Base-by-base conservation (phyloP, 495 filamentous ascomycete species). In the Pyrenopolyporus hunteri region DNA sequence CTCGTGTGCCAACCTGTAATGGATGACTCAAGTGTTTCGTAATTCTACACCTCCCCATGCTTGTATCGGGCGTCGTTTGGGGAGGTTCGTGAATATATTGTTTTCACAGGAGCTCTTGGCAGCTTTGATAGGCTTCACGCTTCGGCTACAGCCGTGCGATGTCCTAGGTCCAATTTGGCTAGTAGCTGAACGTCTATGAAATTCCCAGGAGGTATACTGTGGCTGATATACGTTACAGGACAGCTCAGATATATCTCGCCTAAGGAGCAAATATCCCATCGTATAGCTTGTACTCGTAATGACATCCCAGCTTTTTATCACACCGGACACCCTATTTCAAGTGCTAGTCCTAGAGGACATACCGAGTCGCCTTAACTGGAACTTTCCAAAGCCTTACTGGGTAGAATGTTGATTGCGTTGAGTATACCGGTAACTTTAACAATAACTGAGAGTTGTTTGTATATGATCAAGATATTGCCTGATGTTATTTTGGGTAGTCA, bases 181-280 rank as follows among this genome's bases (percentile, higher is more conserved):
- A 32, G 23, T 35, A 54, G 39, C 43, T 51, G 10, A 35, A 31
- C 22, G 28, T 9, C 8, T n/a, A 49, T 33, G 17, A n/a, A 19
- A 11, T 48, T 36, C 43, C 26, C 26, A 6, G 19, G n/a, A 32
- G 49, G 45, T 55, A 66, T 61, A 66, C 20, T 28, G 51, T 56
- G 51, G 47, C 57, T 57, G 35, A 44, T 66, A 66, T 66, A 66
- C 32, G 50, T 37, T 49, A n/a, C 40, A 39, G 47, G 16, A 48
- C 52, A 16, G 56, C 44, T 42, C 23, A 31, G 7, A 45, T 42
- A 31, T 16, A 48, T 59, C 17, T 63, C 51, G 45, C 26, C 37
- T 59, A 35, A 42, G 28, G 29, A 48, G 39, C n/a, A 61, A 22
- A 54, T 32, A 13, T 32, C 36, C 17, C 35, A n/a, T 13, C 25